These are phyloP conservation scores for Candida piceae DNA, from an alignment of 805 yeast genomes.

Conservation along the genomic window DNA sequence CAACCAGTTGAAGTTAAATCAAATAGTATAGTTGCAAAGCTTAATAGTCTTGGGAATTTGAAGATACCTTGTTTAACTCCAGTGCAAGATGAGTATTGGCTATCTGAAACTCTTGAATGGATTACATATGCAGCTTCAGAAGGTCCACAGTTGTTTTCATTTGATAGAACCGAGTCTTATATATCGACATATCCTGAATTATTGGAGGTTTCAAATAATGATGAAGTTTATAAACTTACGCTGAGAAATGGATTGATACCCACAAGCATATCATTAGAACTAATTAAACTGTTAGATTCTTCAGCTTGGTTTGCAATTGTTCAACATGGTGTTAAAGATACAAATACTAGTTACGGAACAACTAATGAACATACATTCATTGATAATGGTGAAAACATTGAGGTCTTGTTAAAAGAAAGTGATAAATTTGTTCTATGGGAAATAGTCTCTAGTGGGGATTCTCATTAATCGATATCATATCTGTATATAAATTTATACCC, in stretches of 20 bases:
- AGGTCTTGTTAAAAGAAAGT: slow-evolving; percentile 15
- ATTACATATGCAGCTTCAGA: slow-evolving; percentile 22
- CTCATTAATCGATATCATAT: slow-evolving; percentile 12
- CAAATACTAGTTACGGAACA: slow-evolving; percentile 22
- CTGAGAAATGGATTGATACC: slow-evolving; percentile 19
- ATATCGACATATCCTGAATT: slow-evolving; percentile 22
- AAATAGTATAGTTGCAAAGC: not conserved
- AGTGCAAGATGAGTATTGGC: slow-evolving; percentile 16
- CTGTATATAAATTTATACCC: too few species aligned
- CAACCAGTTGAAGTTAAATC: not conserved
- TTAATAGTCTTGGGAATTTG: slow-evolving; percentile 9
- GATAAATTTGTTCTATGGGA: slow-evolving; percentile 26
- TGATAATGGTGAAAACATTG: slow-evolving; percentile 27
- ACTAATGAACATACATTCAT: slow-evolving; percentile 24
- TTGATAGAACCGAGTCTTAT: slow-evolving; percentile 17
- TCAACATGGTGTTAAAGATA: slow-evolving; percentile 26
- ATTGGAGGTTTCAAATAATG: slow-evolving; percentile 6
- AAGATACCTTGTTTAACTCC: slow-evolving; percentile 16
- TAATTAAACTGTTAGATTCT: not conserved
- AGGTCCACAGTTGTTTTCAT: slow-evolving; percentile 22
- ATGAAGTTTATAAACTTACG: slow-evolving; percentile 11
- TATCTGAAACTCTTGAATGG: slow-evolving; percentile 26
- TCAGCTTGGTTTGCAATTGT: slow-evolving; percentile 22
- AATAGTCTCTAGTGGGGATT: slow-evolving; percentile 25
- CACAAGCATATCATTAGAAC: slow-evolving; percentile 1